These are phyloP conservation scores for Cryptococcus hybrid DNA, from an alignment of 1,284 basidiomycete genomes.

Conservation along the genomic window DNA sequence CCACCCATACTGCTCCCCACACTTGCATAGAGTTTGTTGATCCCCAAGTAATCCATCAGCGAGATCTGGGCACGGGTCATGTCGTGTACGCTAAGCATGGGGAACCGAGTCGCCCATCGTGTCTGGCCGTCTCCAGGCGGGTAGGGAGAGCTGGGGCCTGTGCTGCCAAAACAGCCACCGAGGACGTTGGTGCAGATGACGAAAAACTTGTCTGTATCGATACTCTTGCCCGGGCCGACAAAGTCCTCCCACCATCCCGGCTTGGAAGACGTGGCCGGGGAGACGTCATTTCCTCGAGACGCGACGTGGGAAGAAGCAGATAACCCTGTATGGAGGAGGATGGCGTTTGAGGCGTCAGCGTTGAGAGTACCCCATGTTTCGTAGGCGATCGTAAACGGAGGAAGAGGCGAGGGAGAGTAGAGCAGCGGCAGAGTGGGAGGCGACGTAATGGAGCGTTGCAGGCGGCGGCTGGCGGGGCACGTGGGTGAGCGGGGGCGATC, in stretches of 20 bases:
- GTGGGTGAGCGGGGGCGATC: no score
- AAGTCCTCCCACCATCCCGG: conserved; percentile 98
- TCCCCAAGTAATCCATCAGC: conserved; percentile 79
- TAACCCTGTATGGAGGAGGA: conserved; percentile 95
- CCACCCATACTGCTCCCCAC: conserved; percentile 96
- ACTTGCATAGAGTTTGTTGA: conserved; percentile 84
- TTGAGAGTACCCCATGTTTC: conserved; percentile 96
- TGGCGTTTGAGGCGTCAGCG: conserved; percentile 74
- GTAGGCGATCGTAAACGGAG: conserved; percentile 75
- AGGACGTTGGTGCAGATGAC: conserved; percentile 97
- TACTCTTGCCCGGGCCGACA: conserved; percentile 88
- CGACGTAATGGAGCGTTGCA: conserved; percentile 57
- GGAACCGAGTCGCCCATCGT: conserved; percentile 87
- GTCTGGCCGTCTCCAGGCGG: conserved; percentile 56
- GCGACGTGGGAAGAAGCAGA: conserved; percentile 96
- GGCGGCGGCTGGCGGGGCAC: conserved; percentile 38
- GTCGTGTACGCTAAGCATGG: conserved; percentile 89
- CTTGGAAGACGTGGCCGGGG: conserved; percentile 53
- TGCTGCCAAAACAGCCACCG: conserved; percentile 96
- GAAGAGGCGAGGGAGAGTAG: conserved; percentile 68
- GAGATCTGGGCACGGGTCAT: conserved; percentile 91
- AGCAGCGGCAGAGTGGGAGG: conserved; percentile 64
- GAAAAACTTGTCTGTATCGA: conserved; percentile 92
- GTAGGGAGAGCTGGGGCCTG: conserved; percentile 80
- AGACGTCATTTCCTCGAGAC: conserved; percentile 70